Base-by-base conservation (phyloP, 179 eudicot genomes). In the Gypsophila paniculata region DNA sequence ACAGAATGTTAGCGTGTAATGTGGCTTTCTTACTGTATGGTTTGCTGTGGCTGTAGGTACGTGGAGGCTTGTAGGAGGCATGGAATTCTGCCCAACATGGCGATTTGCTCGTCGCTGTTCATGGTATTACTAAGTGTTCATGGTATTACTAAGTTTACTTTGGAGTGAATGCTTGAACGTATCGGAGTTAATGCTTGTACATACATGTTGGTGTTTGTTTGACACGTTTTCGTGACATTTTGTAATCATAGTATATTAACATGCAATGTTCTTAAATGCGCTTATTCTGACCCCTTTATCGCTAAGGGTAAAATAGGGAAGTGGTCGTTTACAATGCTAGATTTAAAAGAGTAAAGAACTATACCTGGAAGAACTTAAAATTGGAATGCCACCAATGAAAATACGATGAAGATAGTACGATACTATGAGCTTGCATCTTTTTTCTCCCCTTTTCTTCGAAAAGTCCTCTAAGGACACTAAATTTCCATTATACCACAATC, bases 31-130 rank as follows among this genome's bases (percentile, higher is more conserved):
- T 8, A 36, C 25, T 67, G 38, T 49, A 68, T 29, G 34, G 10
- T 60, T 72, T 61, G 65, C 29, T 72, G 68, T 66, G 61, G 49
- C 61, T 15, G 5, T 63, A 77, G 80, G 76, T 77, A 73, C 52
- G 46, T 68, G 6, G 80, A 77, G 22, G 80, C 77, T 29, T 72
- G 80, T 69, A 68, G 62, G 58, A 77, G 76, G 55, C 76, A 72
- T 34, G 80, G 80, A 21, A 53, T 73, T 36, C 36, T 68, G 60
- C 80, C 80, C 9, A 61, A 77, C 60, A 68, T 61, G 46, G 36
- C 70, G 58, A 29, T 77, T 53, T 68, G 69, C 65, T 68, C 73
- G 62, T 72, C 76, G 29, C 74, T 77, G 6, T 68, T 26, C 61
- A 73, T 68, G 80, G 80, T 77, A 77, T 44, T 13, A 15, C 23